Base-by-base conservation (phyloP, 345 rosid species). In the Hibiscus syriacus region DNA sequence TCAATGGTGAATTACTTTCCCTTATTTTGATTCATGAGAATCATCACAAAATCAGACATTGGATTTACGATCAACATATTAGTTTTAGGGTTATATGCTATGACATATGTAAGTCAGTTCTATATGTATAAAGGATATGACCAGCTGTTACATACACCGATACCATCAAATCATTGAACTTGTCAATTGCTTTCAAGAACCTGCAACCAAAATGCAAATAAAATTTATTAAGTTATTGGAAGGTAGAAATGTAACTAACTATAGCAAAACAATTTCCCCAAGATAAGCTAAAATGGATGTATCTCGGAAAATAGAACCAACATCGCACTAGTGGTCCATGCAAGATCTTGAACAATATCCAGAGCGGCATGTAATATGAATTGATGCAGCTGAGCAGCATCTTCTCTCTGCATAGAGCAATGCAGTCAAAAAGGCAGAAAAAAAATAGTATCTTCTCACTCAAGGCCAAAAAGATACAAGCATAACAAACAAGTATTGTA, bases 311-410 rank as follows among this genome's bases (percentile, higher is more conserved):
- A 55, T 23, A 52, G 69, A 56, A 67, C 85, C 81, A 62, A 95
- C 99, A 92, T 92, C 23, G 97, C 98, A 75, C 97, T 89, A 34
- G 98, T 95, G 39, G 93, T 88, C 99, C 41, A 38, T 38, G 41
- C 41, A 8, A 38, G 2, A 38, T 38, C 41, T 38, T 95, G 98
- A 72, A 90, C 99, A 62, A 95, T 81, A 80, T 95, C 98, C 71
- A 92, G 72, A 9, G 99, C 97, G 1, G 99, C 98, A 62, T 95
- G 99, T 64, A 95, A 79, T 52, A 95, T 74, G 74, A 95, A 95
- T 38, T 95, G 99, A 75, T 91, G 97, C 81, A 92, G 69, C 77
- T 95, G 97, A 26, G 98, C 89, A 68, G 97, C 93, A 78, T 95
- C 99, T 87, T 92, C 99, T 84, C 96, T 92, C 99, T 94, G 80